Evolutionary conservation across 2,329 filamentous ascomycete species (phyloP).

Genomic region (Penicillium sp.): DNA sequence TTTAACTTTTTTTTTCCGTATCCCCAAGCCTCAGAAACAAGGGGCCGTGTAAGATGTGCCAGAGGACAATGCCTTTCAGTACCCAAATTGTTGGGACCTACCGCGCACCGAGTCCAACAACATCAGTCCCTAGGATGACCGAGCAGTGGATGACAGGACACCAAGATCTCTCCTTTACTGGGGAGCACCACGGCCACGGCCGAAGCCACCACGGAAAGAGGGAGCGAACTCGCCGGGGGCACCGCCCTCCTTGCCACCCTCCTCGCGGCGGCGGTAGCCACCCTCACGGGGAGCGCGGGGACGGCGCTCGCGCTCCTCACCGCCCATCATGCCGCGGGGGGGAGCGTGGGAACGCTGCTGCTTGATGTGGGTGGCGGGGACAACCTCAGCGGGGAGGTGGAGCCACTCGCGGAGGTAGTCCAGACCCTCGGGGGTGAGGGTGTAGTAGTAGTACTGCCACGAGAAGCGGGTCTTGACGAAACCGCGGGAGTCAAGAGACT

Average conservation of each 20-base stretch:
- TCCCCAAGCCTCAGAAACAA: slow-evolving; percentile 19
- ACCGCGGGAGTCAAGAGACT: slow-evolving; percentile 96
- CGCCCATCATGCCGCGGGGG: slow-evolving; percentile 96
- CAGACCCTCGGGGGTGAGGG: slow-evolving; percentile 96
- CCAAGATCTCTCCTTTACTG: slow-evolving; percentile 46
- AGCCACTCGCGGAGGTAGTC: slow-evolving; percentile 99
- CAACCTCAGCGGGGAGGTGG: slow-evolving; percentile 98
- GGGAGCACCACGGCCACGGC: slow-evolving; percentile 78
- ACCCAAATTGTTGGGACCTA: slow-evolving; percentile 21
- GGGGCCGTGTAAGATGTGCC: slow-evolving; percentile 20
- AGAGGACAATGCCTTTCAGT: slow-evolving; percentile 26
- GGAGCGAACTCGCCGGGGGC: slow-evolving; percentile 89
- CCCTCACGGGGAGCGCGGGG: slow-evolving; percentile 78
- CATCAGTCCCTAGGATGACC: slow-evolving; percentile 35
- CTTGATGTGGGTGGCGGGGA: slow-evolving; percentile 99
- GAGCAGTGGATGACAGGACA: slow-evolving; percentile 28
- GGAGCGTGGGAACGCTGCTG: slow-evolving; percentile 98
- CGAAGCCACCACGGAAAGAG: slow-evolving; percentile 87
- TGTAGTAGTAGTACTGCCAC: slow-evolving; percentile 99
- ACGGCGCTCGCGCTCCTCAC: slow-evolving; percentile 77
- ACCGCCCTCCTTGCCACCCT: slow-evolving; percentile 79
- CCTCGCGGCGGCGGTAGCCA: slow-evolving; percentile 88
- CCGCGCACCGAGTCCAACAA: slow-evolving; percentile 26
- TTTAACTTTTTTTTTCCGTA: slow-evolving; percentile 28
- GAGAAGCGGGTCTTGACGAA: slow-evolving; percentile 99